Base-by-base conservation (phyloP, 1,284 basidiomycete species). In the Neonothopanus nambi region DNA sequence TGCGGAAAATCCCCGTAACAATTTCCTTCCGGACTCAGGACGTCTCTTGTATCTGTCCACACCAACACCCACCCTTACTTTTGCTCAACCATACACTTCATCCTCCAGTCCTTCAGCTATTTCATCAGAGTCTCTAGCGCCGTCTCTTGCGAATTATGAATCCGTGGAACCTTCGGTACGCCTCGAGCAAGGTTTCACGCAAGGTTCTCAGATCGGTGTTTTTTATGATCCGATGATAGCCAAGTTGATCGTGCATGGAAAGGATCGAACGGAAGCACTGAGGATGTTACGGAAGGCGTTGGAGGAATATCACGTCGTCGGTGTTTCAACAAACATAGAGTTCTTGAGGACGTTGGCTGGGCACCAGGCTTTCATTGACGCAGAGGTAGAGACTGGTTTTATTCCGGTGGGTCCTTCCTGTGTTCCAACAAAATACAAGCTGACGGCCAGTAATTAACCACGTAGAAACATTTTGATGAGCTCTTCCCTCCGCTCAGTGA, bases 191-290 rank as follows among this genome's bases (percentile, higher is more conserved):
- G 95, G 95, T 0, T 95, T 97, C 67, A 77, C 75, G 3, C 82
- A 87, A 64, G 93, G 92, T 12, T 85, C 95, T 52, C 88, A 93
- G 64, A 94, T 97, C 55, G 91, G 90, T 26, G 89, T 95, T 3
- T 93, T 87, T 71, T 98, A 98, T 68, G 95, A 98, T 64, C 93
- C 95, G 0, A 91, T 97, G 87, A 95, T 95, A 57, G 87, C 93
- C 24, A 94, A 94, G 66, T 83, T 97, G n/a, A 89, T 97, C 39
- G 93, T 93, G 8, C 91, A 94, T 62, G 95, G 91, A 11, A 74
- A 84, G 35, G 91, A 96, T 69, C 80, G 95, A n/a, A 83, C 82
- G 2, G 91, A 95, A 64, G 95, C 95, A 0, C 70, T 98, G 57
- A 77, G 91, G 8, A 77, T 92, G 63, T 77, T 97, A 54, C 74